These are phyloP conservation scores for Oldenlandia corymbosa DNA, from an alignment of 257 asterid species.

Conservation along the genomic window DNA sequence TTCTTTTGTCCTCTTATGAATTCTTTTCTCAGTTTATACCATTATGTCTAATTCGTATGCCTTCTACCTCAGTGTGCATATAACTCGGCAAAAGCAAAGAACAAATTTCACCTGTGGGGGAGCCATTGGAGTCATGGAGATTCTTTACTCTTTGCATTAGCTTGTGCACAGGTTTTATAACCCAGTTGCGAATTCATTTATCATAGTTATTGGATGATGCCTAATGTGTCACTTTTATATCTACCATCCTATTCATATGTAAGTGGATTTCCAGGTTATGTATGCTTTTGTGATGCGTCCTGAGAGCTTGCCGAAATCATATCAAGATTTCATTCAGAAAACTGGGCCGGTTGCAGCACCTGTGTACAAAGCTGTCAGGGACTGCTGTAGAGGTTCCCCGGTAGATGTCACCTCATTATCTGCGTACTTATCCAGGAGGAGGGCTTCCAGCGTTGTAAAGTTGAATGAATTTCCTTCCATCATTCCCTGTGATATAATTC, in stretches of 20 bases:
- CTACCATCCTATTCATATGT: not conserved
- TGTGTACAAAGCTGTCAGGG: slow-evolving; percentile 94
- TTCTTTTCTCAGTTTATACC: slow-evolving; percentile 7
- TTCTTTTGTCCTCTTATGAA: slow-evolving; percentile 7
- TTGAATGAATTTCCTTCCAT: slow-evolving; percentile 70
- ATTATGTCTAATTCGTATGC: slow-evolving; percentile 21
- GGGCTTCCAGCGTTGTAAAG: slow-evolving; percentile 41
- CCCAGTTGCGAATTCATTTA: not conserved
- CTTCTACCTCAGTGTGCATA: slow-evolving; percentile 68
- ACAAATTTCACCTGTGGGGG: slow-evolving; percentile 98
- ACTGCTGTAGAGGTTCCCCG: slow-evolving; percentile 91
- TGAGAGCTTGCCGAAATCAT: slow-evolving; percentile 95
- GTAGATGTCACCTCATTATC: slow-evolving; percentile 65
- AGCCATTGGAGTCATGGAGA: slow-evolving; percentile 99
- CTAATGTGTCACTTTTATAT: not conserved
- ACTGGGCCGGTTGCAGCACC: slow-evolving; percentile 98
- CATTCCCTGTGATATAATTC: slow-evolving; percentile 86
- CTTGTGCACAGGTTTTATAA: slow-evolving; percentile 84
- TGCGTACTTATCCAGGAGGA: slow-evolving; percentile 50
- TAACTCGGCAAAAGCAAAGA: slow-evolving; percentile 94
- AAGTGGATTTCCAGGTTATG: slow-evolving; percentile 61
- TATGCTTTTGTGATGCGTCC: slow-evolving; percentile 98
- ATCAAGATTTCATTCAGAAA: slow-evolving; percentile 96
- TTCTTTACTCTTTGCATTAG: slow-evolving; percentile 87
- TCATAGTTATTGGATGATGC: not conserved